Conservation (phyloP, 2,329 filamentous ascomycete genomes). For the Harringtonia lauricola region DNA sequence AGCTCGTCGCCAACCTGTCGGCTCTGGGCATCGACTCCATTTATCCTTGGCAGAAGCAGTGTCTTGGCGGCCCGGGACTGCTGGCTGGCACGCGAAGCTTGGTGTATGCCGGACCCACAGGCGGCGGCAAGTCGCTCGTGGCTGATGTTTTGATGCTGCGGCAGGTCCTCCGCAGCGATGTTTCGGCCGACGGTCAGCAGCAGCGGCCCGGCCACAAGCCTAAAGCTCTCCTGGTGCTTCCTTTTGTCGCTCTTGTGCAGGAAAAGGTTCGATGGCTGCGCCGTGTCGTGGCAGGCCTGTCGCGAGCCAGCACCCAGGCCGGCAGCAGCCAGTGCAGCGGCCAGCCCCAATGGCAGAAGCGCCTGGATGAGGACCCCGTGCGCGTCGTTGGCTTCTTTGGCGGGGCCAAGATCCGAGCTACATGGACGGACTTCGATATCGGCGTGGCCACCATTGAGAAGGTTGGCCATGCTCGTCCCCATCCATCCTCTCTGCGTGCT, state of each 20-base stretch:
- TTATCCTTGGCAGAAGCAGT: conserved; percentile 72
- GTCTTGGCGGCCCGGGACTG: conserved; percentile 53
- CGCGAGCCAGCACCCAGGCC: conserved; percentile 21
- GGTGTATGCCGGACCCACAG: conserved; percentile 71
- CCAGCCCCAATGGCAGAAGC: conserved; percentile 33
- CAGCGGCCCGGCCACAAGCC: conserved; percentile 22
- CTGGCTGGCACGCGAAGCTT: conserved; percentile 56
- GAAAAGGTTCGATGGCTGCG: conserved; percentile 69
- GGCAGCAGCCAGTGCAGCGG: conserved; percentile 6
- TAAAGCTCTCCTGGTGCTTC: conserved; percentile 63
- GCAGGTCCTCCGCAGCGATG: conserved; percentile 36
- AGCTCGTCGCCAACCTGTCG: conserved; percentile 53
- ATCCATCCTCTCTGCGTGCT: neutral
- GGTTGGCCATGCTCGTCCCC: conserved; percentile 22
- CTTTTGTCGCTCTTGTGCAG: conserved; percentile 70
- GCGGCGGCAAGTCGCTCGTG: conserved; percentile 67
- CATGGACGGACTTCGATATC: conserved; percentile 67
- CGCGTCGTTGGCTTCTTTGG: conserved; percentile 66
- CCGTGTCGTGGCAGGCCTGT: conserved; percentile 50
- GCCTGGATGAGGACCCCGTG: conserved; percentile 46
- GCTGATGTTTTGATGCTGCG: conserved; percentile 66
- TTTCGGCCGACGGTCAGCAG: neutral
- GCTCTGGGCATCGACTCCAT: conserved; percentile 59
- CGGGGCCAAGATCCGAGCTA: conserved; percentile 54
- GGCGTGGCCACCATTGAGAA: conserved; percentile 75